A percentile compares a stretch with the other conserved stretches of the same genome.
These are phyloP conservation scores for Starmerella geochares DNA, from an alignment of 805 yeast species.

Conservation along the genomic window DNA sequence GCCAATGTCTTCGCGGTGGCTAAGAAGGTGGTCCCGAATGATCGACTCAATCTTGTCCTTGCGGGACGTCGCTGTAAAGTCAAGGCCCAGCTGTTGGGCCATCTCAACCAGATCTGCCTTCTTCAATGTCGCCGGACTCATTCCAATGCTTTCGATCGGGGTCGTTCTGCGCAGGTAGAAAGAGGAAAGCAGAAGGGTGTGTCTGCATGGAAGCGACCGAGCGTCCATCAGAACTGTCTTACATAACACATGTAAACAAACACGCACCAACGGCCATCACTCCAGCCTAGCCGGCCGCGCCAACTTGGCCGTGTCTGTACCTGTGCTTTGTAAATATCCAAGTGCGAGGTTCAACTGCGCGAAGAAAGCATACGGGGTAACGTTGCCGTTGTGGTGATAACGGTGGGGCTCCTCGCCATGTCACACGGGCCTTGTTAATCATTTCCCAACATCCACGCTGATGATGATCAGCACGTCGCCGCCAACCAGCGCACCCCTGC, in stretches of 20 bases:
- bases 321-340: no score
- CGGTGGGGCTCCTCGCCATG: no score
- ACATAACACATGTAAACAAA: constrained; percentile 8
- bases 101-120: constrained; percentile 13
- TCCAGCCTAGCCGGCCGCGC: no score
- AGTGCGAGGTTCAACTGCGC: no score
- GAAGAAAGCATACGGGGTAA: no score
- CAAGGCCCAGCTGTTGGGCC: constrained; percentile 5
- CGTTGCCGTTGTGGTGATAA: no score
- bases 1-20: constrained; percentile 5
- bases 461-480: no score
- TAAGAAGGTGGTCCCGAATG: constrained; percentile 3
- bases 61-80: background rate
- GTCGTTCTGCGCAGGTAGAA: background rate
- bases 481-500: no score
- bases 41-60: constrained; percentile 12
- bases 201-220: background rate
- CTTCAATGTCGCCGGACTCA: constrained; percentile 1
- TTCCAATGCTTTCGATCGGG: background rate
- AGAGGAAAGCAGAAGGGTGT: background rate
- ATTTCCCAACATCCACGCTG: no score
- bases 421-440: no score
- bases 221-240: background rate
- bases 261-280: background rate
- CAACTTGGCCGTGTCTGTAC: no score